Conservation (phyloP, 164 flowering plant species). For the Magnolia sinica region DNA sequence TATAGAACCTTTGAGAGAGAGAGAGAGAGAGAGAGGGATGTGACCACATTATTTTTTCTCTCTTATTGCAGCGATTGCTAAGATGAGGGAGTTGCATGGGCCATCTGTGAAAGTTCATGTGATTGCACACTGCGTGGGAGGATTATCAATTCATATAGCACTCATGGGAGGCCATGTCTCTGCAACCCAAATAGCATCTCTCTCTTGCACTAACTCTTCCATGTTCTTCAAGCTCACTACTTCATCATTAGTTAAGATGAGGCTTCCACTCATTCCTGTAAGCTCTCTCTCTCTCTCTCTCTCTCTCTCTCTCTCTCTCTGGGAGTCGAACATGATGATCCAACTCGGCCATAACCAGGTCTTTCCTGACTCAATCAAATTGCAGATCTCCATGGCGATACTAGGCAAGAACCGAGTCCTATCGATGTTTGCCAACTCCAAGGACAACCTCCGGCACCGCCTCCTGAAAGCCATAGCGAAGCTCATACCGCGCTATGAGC, state of each 20-base stretch:
- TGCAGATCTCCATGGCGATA: slow-evolving; percentile 46
- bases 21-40: too few species aligned
- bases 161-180: slow-evolving; percentile 60
- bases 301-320: slow-evolving; percentile 3
- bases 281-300: slow-evolving; percentile 13
- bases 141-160: slow-evolving; percentile 54
- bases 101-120: slow-evolving; percentile 35
- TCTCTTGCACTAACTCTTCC: slow-evolving; percentile 57
- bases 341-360: too few species aligned
- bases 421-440: slow-evolving; percentile 25
- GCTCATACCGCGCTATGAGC: slow-evolving; percentile 47
- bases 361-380: not conserved
- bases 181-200: slow-evolving; percentile 39
- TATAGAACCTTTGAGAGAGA: too few species aligned
- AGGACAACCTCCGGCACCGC: slow-evolving; percentile 28
- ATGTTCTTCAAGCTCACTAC: slow-evolving; percentile 58
- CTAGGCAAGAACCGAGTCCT: slow-evolving; percentile 38
- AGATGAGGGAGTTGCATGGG: slow-evolving; percentile 40
- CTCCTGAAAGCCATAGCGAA: slow-evolving; percentile 40
- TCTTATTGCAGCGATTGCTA: slow-evolving; percentile 31
- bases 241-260: slow-evolving; percentile 44
- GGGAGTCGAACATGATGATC: too few species aligned
- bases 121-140: slow-evolving; percentile 66
- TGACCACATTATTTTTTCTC: not conserved
- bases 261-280: slow-evolving; percentile 62